Conservation (phyloP, 306 rosid genomes). For the Dalbergia cochinchinensis region DNA sequence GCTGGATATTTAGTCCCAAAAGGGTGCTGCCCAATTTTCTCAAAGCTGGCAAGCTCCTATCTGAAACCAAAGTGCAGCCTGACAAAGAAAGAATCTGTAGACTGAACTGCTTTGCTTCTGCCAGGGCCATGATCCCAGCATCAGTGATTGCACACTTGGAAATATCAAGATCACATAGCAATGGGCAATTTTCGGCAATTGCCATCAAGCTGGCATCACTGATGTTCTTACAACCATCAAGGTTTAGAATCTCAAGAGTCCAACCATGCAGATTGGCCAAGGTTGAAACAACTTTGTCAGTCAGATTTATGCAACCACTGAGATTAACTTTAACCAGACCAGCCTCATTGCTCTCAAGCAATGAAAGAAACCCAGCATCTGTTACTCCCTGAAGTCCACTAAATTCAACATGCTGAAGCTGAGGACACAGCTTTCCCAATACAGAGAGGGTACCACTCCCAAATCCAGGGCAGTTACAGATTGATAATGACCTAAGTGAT, state of each 20-base stretch:
- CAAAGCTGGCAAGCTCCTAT: slow-evolving; percentile 73
- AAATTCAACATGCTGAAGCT: slow-evolving; percentile 78
- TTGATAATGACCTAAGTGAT: slow-evolving; percentile 70
- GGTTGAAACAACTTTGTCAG: slow-evolving; percentile 70
- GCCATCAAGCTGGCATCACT: slow-evolving; percentile 78
- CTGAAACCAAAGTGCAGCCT: slow-evolving; percentile 73
- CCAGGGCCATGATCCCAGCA: slow-evolving; percentile 78
- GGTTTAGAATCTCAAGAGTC: slow-evolving; percentile 79
- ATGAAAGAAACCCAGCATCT: slow-evolving; percentile 77
- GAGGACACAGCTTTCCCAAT: slow-evolving; percentile 83
- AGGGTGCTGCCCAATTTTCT: slow-evolving; percentile 76
- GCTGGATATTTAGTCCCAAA: slow-evolving; percentile 84
- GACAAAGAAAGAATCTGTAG: slow-evolving; percentile 83
- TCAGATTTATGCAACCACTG: slow-evolving; percentile 75
- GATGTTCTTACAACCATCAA: slow-evolving; percentile 75
- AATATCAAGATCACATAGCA: slow-evolving; percentile 83
- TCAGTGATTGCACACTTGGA: slow-evolving; percentile 78
- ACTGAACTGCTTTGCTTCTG: slow-evolving; percentile 57
- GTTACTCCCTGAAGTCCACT: slow-evolving; percentile 80
- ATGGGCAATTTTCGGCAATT: slow-evolving; percentile 73
- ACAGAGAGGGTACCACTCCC: slow-evolving; percentile 69
- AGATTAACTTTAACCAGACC: slow-evolving; percentile 83
- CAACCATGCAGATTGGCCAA: slow-evolving; percentile 76
- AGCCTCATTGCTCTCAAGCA: slow-evolving; percentile 72
- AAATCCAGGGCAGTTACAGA: slow-evolving; percentile 86